Evolutionary conservation across 2,329 filamentous ascomycete genomes (phyloP).

Genomic region (Penicillium sp.): DNA sequence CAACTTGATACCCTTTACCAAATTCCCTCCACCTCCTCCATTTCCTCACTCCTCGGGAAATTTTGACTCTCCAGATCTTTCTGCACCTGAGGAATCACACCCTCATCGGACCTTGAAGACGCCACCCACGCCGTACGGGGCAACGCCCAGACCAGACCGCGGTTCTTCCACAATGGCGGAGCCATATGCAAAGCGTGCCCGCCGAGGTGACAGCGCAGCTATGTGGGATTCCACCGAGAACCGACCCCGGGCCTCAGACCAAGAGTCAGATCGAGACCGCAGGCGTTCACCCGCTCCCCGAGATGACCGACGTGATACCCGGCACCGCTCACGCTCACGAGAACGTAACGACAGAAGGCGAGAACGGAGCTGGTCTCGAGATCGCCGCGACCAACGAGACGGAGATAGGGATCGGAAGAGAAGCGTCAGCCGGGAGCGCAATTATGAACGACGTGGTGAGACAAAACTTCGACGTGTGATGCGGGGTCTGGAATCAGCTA

Average conservation of each 20-base stretch:
- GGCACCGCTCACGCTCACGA: slow-evolving; percentile 43
- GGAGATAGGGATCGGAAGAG: slow-evolving; percentile 42
- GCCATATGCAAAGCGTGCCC: slow-evolving; percentile 54
- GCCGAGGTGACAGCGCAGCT: slow-evolving; percentile 59
- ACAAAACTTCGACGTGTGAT: background rate
- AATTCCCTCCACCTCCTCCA: background rate
- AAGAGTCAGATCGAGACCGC: slow-evolving; percentile 39
- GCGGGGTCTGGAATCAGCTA: background rate
- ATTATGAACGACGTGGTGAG: slow-evolving; percentile 44
- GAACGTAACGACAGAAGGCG: slow-evolving; percentile 43
- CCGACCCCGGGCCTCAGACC: slow-evolving; percentile 28
- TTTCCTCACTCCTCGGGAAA: background rate
- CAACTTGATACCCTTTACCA: slow-evolving; percentile 19
- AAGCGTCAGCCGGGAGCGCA: slow-evolving; percentile 41
- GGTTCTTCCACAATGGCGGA: slow-evolving; percentile 50
- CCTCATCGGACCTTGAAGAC: background rate
- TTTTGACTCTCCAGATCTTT: background rate
- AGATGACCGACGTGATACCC: slow-evolving; percentile 42
- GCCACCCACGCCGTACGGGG: slow-evolving; percentile 7
- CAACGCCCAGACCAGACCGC: slow-evolving; percentile 12
- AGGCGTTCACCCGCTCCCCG: slow-evolving; percentile 38
- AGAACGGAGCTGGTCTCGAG: slow-evolving; percentile 48
- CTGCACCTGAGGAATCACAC: background rate
- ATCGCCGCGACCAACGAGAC: slow-evolving; percentile 40
- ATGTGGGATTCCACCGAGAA: slow-evolving; percentile 59